A percentile compares a stretch with the other conserved stretches of the same genome.
Conservation (phyloP, 257 asterid species). For the Misopates orontium region DNA sequence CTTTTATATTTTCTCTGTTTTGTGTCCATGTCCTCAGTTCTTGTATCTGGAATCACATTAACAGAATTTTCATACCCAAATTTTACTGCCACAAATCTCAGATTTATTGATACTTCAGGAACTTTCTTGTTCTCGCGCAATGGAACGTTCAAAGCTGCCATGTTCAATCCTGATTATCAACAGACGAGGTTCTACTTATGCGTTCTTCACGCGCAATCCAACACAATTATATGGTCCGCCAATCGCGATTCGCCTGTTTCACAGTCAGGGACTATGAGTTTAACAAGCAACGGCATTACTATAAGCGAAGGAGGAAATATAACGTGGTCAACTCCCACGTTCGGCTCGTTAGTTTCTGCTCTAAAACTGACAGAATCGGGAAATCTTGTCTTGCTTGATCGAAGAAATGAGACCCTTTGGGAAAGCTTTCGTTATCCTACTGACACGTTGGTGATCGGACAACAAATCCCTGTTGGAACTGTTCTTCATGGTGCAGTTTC, state of each 20-base stretch:
- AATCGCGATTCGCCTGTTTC: constrained; percentile 60
- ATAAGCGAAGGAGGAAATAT: constrained; percentile 35
- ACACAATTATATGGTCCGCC: constrained; percentile 66
- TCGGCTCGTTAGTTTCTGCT: constrained; percentile 32
- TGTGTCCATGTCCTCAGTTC: constrained; percentile 23
- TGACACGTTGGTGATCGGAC: constrained; percentile 66
- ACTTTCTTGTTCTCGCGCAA: constrained; percentile 56
- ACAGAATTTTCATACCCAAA: constrained; percentile 57
- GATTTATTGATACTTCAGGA: constrained; percentile 39
- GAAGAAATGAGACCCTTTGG: constrained; percentile 51
- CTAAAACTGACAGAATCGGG: constrained; percentile 53
- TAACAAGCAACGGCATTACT: constrained; percentile 43
- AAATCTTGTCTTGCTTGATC: constrained; percentile 63
- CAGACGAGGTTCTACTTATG: constrained; percentile 50
- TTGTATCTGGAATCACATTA: constrained; percentile 28
- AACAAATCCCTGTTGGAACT: constrained; percentile 33
- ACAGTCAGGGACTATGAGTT: constrained; percentile 36
- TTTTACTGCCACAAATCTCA: constrained; percentile 47
- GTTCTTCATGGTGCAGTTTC: constrained; percentile 39
- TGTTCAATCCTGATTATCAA: constrained; percentile 45
- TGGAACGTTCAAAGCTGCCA: constrained; percentile 57
- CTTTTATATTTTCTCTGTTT: constrained; percentile 32
- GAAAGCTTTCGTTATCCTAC: constrained; percentile 67
- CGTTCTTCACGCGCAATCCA: constrained; percentile 54
- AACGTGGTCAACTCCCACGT: constrained; percentile 58